Evolutionary conservation across 1,139 yeast species (phyloP).

Genomic region (Hansenula lynferdii): DNA sequence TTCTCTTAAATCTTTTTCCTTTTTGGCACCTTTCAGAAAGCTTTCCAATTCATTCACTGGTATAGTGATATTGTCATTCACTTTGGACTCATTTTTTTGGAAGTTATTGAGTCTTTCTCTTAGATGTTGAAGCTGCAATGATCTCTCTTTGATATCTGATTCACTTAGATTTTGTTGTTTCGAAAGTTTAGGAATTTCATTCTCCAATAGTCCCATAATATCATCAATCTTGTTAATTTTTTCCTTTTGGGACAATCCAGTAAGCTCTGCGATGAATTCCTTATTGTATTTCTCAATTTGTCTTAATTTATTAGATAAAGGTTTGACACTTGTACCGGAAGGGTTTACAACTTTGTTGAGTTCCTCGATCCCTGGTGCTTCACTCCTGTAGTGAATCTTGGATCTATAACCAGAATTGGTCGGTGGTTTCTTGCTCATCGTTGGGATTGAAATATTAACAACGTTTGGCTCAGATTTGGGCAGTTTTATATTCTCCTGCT

Average conservation of each 20-base stretch:
- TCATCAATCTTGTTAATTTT: slow-evolving; percentile 1
- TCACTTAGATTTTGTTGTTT: slow-evolving; percentile 1
- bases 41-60: slow-evolving; percentile 24
- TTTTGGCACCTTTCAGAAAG: slow-evolving; percentile 41
- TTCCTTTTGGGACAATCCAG: not conserved
- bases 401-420: not conserved
- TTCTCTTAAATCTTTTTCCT: slow-evolving; percentile 33
- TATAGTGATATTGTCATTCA: not conserved
- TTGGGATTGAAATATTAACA: not conserved
- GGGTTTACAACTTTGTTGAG: not conserved
- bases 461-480: not conserved
- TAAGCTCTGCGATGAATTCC: not conserved
- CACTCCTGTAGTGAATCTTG: not conserved
- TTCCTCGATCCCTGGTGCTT: not conserved
- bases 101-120: slow-evolving; percentile 6
- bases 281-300: too few species aligned
- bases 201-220: not conserved
- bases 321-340: too few species aligned
- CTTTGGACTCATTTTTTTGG: slow-evolving; percentile 2
- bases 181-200: slow-evolving; percentile 1
- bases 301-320: too few species aligned
- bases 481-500: not conserved
- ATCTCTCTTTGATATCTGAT: not conserved
- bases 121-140: not conserved
- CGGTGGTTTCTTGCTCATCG: too few species aligned